These are phyloP conservation scores for Zygosaccharomyces gambellarensis DNA, from an alignment of 805 yeast species.

Conservation along the genomic window DNA sequence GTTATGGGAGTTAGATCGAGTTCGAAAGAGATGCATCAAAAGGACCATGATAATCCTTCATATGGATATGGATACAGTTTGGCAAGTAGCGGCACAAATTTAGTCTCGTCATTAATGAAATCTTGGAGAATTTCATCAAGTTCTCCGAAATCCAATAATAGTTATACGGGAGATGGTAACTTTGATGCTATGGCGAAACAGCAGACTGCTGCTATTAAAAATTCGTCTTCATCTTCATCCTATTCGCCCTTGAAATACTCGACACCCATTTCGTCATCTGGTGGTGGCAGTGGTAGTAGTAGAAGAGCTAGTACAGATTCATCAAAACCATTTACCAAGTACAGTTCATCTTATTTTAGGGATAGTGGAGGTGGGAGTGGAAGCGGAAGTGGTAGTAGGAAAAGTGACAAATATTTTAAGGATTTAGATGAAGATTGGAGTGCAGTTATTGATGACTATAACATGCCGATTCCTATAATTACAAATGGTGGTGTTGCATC, in stretches of 20 bases:
- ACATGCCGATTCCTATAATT: constrained; percentile 32
- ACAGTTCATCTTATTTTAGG: not conserved
- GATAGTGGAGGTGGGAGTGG: constrained; percentile 1
- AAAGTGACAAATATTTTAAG: constrained; percentile 41
- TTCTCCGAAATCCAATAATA: constrained; percentile 4
- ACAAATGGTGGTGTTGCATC: constrained; percentile 30
- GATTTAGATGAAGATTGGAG: constrained; percentile 94
- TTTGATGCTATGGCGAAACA: constrained; percentile 31
- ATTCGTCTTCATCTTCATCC: constrained; percentile 15
- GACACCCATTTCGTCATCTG: constrained; percentile 14
- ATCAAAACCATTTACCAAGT: not conserved
- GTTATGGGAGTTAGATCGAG: constrained; percentile 29
- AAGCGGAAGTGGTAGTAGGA: constrained; percentile 22
- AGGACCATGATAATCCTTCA: constrained; percentile 11
- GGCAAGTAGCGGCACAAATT: constrained; percentile 14
- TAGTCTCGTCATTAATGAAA: constrained; percentile 28
- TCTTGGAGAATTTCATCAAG: constrained; percentile 29
- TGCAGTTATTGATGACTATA: constrained; percentile 55
- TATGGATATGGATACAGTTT: constrained; percentile 5
- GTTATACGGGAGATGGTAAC: constrained; percentile 21
- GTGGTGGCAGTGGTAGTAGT: constrained; percentile 6
- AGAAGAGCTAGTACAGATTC: constrained; percentile 2
- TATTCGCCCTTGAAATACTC: constrained; percentile 28
- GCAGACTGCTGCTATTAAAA: constrained; percentile 20
- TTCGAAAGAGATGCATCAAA: constrained; percentile 28